Evolutionary conservation across 2,329 filamentous ascomycete species (phyloP), one percentile per base, ranked within the genome.

Genomic region (Mycogone perniciosa): DNA sequence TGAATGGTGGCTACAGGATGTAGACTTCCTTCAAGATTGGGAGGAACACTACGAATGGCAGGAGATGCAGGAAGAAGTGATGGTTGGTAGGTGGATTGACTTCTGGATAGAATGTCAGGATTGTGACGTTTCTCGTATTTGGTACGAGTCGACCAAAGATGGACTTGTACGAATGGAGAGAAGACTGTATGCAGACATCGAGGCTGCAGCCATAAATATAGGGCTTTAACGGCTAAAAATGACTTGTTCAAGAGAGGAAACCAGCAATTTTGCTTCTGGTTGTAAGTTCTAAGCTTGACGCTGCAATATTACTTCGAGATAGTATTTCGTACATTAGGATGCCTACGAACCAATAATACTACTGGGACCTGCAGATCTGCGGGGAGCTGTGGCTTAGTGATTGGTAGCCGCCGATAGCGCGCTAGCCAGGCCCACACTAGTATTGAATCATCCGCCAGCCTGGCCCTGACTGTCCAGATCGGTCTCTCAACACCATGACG

Each of bases 401-500:
- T 20, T 20, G 20, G 20, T 20, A 20, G 20, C 20, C 20, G 20
- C 20, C 20, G 20, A 20, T 20, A 20, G 3, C 2, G 20, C 20
- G 20, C 20, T 20, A 20, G 20, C 20, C 20, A 20, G 44, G 33
- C 44, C 44, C 44, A 38, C 46, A 7, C 39, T 37, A 34, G 35
- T 20, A 20, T 20, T 31, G 42, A 40, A 44, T 47, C 39, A 41
- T 26, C 20, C 10, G 8, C 9, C 11, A n/a, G 38, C 30, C 47
- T 34, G 42, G 44, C 49, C 46, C 31, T 20, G 11, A 39, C 42
- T 35, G 41, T 39, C 35, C 35, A 9, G 33, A 35, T 8, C 20
- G 20, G 20, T n/a, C 34, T 31, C 43, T 50, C 48, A 51, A 42
- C 48, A 51, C 48, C 48, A 51, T 51, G 48, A 51, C 48, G 48